Conservation (phyloP, 2,329 filamentous ascomycete species). For the Fusarium sp. region DNA sequence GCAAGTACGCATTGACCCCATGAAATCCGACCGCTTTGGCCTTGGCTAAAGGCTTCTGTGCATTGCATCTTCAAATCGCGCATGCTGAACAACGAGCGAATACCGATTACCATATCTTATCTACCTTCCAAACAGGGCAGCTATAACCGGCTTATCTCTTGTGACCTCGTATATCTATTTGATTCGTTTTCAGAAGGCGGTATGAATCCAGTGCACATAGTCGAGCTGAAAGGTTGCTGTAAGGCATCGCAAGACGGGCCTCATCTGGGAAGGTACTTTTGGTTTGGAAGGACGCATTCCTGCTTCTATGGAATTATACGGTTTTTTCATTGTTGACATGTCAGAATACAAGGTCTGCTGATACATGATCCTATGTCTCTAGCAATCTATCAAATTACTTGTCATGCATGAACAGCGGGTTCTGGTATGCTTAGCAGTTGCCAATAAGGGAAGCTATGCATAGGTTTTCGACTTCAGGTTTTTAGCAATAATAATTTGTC, state of each 20-base stretch:
- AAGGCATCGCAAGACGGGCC: not conserved
- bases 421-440: not conserved
- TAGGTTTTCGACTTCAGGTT: not conserved
- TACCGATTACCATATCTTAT: constrained; percentile 2
- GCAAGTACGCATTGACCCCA: constrained; percentile 4
- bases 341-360: not conserved
- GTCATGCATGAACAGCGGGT: not conserved
- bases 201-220: not conserved
- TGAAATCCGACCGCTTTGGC: not conserved
- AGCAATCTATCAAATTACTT: not conserved
- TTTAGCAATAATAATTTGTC: not conserved
- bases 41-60: not conserved
- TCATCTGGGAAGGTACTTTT: constrained; percentile 4
- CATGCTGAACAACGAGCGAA: not conserved
- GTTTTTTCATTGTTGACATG: not conserved
- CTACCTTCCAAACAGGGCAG: constrained; percentile 26
- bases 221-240: not conserved
- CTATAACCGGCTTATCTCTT: constrained; percentile 16
- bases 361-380: not conserved
- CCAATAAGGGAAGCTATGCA: not conserved
- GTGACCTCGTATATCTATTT: not conserved
- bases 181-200: not conserved
- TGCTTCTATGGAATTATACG: not conserved
- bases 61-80: not conserved
- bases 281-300: not conserved